phyloP scores from a whole-genome alignment of 371 early-diverging fungal species.

The Capillidium heterosporum region DNA sequence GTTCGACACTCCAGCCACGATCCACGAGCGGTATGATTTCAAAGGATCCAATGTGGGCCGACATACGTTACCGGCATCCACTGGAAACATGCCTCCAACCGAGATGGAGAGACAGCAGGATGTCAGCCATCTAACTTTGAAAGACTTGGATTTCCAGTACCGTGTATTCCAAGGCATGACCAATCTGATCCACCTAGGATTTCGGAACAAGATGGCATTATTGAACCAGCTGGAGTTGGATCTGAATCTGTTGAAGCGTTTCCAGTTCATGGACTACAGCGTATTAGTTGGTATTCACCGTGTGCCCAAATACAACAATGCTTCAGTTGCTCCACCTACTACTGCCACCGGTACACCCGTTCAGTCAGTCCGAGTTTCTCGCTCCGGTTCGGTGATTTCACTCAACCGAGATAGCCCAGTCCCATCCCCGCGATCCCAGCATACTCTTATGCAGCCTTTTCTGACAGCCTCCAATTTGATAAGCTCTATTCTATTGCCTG shows the following conservation, averaged over 20 bases:
- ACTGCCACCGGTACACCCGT: not conserved
- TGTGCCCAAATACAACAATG: not conserved
- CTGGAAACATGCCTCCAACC: conserved; percentile 1
- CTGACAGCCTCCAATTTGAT: conserved; percentile 3
- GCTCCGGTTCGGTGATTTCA: not conserved
- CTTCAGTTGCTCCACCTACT: not conserved
- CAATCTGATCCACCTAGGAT: conserved; percentile 19
- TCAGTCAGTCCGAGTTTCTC: not conserved
- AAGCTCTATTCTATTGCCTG: not conserved
- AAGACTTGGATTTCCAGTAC: conserved; percentile 32
- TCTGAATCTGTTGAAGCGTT: conserved; percentile 19
- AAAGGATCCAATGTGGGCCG: conserved; percentile 36
- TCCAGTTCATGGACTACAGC: conserved; percentile 37
- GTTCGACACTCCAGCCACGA: conserved; percentile 24
- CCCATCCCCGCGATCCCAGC: not conserved
- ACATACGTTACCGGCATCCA: conserved; percentile 12
- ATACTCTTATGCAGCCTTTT: conserved; percentile 4
- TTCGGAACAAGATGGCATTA: conserved; percentile 11
- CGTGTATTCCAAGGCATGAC: conserved; percentile 17
- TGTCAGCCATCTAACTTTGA: conserved; percentile 21
- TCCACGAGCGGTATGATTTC: conserved; percentile 27
- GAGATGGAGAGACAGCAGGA: conserved; percentile 6
- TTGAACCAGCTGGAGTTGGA: conserved; percentile 22
- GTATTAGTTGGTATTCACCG: conserved; percentile 5
- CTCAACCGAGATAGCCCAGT: not conserved